Evolutionary conservation across 148 eudicot genomes (phyloP), one percentile per base, ranked within the genome.

Genomic region (Drosera capensis): DNA sequence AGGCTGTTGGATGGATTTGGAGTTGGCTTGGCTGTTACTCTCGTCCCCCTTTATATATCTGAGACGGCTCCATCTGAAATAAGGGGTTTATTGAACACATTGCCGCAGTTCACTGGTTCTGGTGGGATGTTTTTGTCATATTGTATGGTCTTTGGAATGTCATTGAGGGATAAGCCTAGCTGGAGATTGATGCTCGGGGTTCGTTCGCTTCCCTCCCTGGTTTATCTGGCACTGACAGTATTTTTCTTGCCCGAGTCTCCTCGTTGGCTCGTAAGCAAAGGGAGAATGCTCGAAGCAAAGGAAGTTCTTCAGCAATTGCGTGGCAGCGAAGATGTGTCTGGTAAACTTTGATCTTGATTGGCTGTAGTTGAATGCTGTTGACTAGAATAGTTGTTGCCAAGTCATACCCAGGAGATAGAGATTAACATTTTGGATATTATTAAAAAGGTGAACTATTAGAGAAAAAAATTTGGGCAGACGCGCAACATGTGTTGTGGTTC

Each of bases 181-280:
- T 80, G 88, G 88, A 72, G 88, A 58, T 46, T 70, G 58, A 75
- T 75, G 82, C 77, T 80, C 38, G 82, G 77, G 24, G 55, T 80
- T 62, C 74, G 72, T 41, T 45, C 71, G 25, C 20, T 59, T 26
- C 88, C 88, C 11, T 75, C 88, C 6, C 28, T 68, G 21, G 0
- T 72, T 23, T 80, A 67, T 60, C 62, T 75, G 52, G 63, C 40
- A 6, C 25, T 80, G 37, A 63, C 74, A 20, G 56, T 72, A 29
- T 72, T 80, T 46, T 80, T 67, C 51, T 54, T 80, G 66, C 88
- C 88, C 2, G 88, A 80, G 60, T 75, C 88, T 62, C 88, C 88
- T 29, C 68, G 88, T 8, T 80, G 88, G 88, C 79, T 80, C 47
- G 79, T 80, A 42, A 80, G 88, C 58, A 75, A 80, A 57, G 88